Percentiles rank a stretch among this genome's conserved stretches.
Evolutionary conservation across 1,139 yeast genomes (phyloP).

Genomic region (Magnusiomyces fungicola): DNA sequence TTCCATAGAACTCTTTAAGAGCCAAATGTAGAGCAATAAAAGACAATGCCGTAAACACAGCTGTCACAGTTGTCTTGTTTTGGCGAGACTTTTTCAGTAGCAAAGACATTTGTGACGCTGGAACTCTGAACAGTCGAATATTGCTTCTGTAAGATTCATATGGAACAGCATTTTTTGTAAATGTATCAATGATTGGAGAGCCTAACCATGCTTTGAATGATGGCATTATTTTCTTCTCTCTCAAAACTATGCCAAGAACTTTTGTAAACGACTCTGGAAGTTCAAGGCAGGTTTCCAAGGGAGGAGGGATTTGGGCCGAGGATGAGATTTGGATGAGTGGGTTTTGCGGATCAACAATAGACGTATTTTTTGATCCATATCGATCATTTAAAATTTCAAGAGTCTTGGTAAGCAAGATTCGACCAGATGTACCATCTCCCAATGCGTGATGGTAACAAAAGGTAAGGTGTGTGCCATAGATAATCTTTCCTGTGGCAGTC

Average conservation of each 20-base stretch:
- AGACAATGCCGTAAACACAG: constrained; percentile 4
- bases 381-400: constrained; percentile 4
- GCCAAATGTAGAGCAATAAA: constrained; percentile 1
- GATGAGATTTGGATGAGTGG: constrained; percentile 2
- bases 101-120: not conserved
- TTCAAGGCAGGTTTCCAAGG: constrained; percentile 6
- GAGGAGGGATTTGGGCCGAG: not conserved
- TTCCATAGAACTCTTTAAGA: not conserved
- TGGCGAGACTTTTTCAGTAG: constrained; percentile 4
- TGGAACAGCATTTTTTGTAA: not conserved
- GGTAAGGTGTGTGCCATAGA: not conserved
- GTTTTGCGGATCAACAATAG: not conserved
- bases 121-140: not conserved
- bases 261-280: constrained; percentile 4
- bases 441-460: constrained; percentile 13
- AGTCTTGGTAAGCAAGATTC: constrained; percentile 3
- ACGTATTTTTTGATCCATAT: not conserved
- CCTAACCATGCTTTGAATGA: constrained; percentile 6
- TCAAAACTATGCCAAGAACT: not conserved
- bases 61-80: constrained; percentile 2
- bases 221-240: constrained; percentile 1
- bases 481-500: not conserved
- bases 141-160: not conserved
- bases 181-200: not conserved
- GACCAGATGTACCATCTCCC: constrained; percentile 14